Evolutionary conservation across 768 basidiomycete species (phyloP).

Genomic region (Tricholoma matsutake): DNA sequence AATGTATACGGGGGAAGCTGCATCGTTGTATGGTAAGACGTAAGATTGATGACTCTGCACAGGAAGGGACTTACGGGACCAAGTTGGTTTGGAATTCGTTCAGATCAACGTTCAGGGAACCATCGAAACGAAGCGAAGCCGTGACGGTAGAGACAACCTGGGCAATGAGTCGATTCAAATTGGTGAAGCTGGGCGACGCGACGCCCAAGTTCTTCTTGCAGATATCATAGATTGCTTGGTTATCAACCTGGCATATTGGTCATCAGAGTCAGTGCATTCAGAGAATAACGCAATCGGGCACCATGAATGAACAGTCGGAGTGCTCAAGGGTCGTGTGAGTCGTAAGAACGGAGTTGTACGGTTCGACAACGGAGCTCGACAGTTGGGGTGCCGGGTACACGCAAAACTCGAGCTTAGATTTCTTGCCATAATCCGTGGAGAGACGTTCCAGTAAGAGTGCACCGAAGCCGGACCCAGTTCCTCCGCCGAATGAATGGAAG

Average conservation of each 20-base stretch:
- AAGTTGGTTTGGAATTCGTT: conserved; percentile 99
- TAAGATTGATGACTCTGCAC: conserved; percentile 7
- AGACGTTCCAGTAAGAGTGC: conserved; percentile 96
- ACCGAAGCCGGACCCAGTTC: conserved; percentile 99
- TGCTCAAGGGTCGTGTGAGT: conserved; percentile 99
- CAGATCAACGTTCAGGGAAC: conserved; percentile 94
- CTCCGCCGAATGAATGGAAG: conserved; percentile 99
- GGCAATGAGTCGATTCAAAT: conserved; percentile 95
- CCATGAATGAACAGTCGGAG: conserved; percentile 99
- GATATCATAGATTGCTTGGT: conserved; percentile 99
- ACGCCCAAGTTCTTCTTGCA: conserved; percentile 95
- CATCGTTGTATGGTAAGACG: conserved; percentile 8
- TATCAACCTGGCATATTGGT: conserved; percentile 73
- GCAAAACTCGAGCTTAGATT: conserved; percentile 97
- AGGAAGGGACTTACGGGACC: conserved; percentile 70
- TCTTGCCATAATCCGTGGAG: conserved; percentile 98
- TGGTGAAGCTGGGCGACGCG: conserved; percentile 81
- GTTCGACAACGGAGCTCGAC: conserved; percentile 96
- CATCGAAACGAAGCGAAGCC: conserved; percentile 95
- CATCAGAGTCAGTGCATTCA: conserved; percentile 5
- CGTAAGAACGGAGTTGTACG: conserved; percentile 96
- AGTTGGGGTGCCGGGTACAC: conserved; percentile 95
- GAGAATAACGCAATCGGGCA: conserved; percentile 23
- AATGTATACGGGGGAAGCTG: conserved; percentile 97
- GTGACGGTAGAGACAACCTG: conserved; percentile 99